Evolutionary conservation across 2,329 filamentous ascomycete species (phyloP), one percentile per base, ranked within the genome.

Genomic region (Xylaria sp.): DNA sequence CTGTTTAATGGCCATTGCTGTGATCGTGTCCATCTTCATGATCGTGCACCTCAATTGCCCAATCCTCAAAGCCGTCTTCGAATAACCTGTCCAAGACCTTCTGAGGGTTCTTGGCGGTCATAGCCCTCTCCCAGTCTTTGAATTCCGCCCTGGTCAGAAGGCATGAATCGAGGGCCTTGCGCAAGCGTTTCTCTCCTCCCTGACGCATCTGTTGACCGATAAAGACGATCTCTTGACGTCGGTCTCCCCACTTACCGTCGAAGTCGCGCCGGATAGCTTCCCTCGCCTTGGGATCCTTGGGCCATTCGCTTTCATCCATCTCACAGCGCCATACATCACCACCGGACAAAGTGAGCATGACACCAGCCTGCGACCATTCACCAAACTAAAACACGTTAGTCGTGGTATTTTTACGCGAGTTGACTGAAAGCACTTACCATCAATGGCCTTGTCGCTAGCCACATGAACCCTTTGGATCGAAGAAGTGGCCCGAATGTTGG

Each of bases 181-280:
- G 83, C 15, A 92, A 76, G 0, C 77, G 80, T 4, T 73, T 15
- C 25, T 72, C 69, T 0, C 69, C 72, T 2, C 70, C 70, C 1
- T 79, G 70, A 52, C 90, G 80, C 14, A 92, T 78, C 4, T 81
- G 80, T 73, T 91, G 88, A 0, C 89, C 89, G 60, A 92, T 92
- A 63, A 92, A 90, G 2, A 92, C 89, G 6, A 92, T 73, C 73
- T 92, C 89, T 72, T 92, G 89, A 2, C 89, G 80, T 1, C 89
- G 80, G 67, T 92, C 89, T 0, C 88, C 89, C 87, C 88, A 92
- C 61, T 85, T 81, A 0, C 84, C 85, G 6, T 77, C 71, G 21
- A 85, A 80, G 66, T 85, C 83, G 58, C 83, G 79, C 43, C 76
- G 70, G 12, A 84, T 79, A 0, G 84, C 81, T 6, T 77, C 77